Base-by-base conservation (phyloP, 2,329 filamentous ascomycete species). In the Fusarium brachygibbosum region DNA sequence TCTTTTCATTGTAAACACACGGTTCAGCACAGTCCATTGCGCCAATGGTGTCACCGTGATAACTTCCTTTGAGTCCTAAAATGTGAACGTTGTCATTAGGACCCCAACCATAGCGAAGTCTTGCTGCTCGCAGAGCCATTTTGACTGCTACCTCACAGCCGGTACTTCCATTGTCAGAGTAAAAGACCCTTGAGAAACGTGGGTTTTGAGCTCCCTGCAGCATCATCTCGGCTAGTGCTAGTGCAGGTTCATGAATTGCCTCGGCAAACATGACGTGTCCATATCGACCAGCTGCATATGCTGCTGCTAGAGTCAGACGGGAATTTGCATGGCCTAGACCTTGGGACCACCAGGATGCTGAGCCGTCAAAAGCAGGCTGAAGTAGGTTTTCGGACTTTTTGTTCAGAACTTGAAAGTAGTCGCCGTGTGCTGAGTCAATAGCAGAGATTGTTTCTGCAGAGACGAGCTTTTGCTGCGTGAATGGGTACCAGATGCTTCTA, bases 321-420 rank as follows among this genome's bases (percentile, higher is more conserved):
- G 92, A 87, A 71, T 93, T 94, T 8, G 90, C 91, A 69, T 97
- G 93, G 2, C 93, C 93, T 0, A 97, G 85, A 3, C 93, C 93
- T 78, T 97, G 93, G 0, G 93, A 97, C 93, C 93, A 97, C 93
- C 93, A 97, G 0, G 92, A 95, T 1, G 93, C 93, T 1, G 93
- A 96, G 4, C 91, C 93, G 71, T 97, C 93, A 57, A 96, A 94
- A 0, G 91, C 90, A 1, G 92, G 86, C 2, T 72, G 72, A 0
- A 79, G 66, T 0, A 78, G 64, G 7, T 44, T 51, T 0, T 64
- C 3, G 0, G 45, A 38, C 1, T 17, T 32, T 8, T 63, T 57
- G 34, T 67, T 67, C 17, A 72, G 75, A 0, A 89, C 90, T 75
- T 95, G 91, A 77, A 96, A 97, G 75, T 88, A 89, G 74, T 95